Base-by-base conservation (phyloP, 2,329 filamentous ascomycete genomes). In the Teratosphaeriaceae sp. region DNA sequence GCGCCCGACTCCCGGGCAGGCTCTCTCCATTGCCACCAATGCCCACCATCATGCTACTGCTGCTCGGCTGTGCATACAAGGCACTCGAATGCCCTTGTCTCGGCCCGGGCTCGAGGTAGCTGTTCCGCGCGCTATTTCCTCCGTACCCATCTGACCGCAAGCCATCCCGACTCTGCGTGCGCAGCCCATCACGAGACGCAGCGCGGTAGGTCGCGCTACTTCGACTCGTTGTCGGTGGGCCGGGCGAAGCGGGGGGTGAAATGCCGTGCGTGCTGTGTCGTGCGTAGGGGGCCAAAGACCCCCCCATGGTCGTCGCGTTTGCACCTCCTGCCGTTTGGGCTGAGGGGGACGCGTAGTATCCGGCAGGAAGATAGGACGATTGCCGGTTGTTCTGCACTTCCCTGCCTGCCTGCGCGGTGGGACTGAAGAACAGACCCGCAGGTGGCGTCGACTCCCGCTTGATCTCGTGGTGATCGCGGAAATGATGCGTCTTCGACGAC, bases 381-480 rank as follows among this genome's bases (percentile, higher is more conserved):
- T 78, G 79, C 41, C 89, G 82, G 50, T 77, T 77, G 35, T 37
- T 35, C 19, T 41, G 39, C 67, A 68, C 24, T 43, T 9, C 40
- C 23, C 37, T 46, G 67, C 73, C 71, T 6, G 77, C 69, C 29
- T 78, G 79, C 1, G 89, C 89, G 0, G 92, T 97, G 0, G 92
- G 92, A 6, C 88, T 95, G 72, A 95, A 98, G 76, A 98, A 98
- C 13, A 97, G 74, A 49, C 84, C 86, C 27, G 79, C 79, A 58
- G 78, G 84, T 9, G 73, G 79, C 20, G 75, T 68, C 43, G 58
- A 57, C 50, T 56, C 60, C 55, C 48, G 52, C 46, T 51, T 42
- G 52, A 58, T 45, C 7, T 51, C 45, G 39, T 51, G 23, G n/a
- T n/a, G n/a, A 35, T 54, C 35, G 55, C 59, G 26, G 53, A 49